Evolutionary conservation across 2,329 filamentous ascomycete species (phyloP).

Genomic region (Torrubiella hemipterigena): DNA sequence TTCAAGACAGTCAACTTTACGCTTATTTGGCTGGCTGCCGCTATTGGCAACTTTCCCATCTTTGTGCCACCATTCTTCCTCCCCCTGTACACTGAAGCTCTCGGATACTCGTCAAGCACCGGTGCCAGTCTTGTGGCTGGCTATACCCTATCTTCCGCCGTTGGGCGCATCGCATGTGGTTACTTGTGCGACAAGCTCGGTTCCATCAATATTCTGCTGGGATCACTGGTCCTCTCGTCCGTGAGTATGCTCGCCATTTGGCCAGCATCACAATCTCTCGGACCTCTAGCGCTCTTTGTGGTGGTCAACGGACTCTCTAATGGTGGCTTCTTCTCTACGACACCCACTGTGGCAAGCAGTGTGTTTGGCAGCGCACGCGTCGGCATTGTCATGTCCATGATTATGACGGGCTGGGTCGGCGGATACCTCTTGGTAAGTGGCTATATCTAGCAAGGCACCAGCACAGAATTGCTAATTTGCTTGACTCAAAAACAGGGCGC

Average conservation of each 20-base stretch:
- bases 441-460: neutral
- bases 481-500: slow-evolving; percentile 27
- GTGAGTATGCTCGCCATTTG: slow-evolving; percentile 49
- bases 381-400: slow-evolving; percentile 48
- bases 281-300: slow-evolving; percentile 43
- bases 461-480: neutral
- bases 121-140: slow-evolving; percentile 47
- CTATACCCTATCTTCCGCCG: slow-evolving; percentile 48
- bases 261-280: slow-evolving; percentile 44
- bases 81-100: slow-evolving; percentile 39
- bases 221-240: slow-evolving; percentile 37
- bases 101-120: slow-evolving; percentile 37
- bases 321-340: slow-evolving; percentile 50
- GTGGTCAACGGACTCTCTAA: slow-evolving; percentile 48
- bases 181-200: slow-evolving; percentile 41
- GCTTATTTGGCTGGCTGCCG: slow-evolving; percentile 39
- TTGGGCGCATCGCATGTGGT: slow-evolving; percentile 43
- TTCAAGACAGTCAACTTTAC: slow-evolving; percentile 39
- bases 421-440: slow-evolving; percentile 45
- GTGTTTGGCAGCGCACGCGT: slow-evolving; percentile 44
- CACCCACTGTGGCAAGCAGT: slow-evolving; percentile 49
- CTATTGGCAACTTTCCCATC: slow-evolving; percentile 46
- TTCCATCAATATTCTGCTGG: slow-evolving; percentile 41
- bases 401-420: slow-evolving; percentile 46
- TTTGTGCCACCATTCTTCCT: slow-evolving; percentile 51